Base-by-base conservation (phyloP, 2,329 filamentous ascomycete species). In the Elsinoe australis region DNA sequence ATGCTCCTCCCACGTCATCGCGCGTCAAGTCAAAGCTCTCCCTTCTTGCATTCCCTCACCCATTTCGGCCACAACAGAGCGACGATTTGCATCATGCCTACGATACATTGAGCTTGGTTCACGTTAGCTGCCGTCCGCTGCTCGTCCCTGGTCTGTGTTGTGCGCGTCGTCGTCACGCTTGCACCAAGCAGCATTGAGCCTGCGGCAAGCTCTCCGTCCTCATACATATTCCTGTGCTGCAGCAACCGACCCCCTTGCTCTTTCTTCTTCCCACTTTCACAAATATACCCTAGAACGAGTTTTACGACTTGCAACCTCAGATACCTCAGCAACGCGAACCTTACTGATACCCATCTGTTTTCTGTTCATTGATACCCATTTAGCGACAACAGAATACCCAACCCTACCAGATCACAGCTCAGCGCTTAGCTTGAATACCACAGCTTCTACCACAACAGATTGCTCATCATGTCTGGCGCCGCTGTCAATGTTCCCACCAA, bases 401-500 rank as follows among this genome's bases (percentile, higher is more conserved):
- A 17, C 8, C 19, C 24, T 18, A 19, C 2, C 17, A 10, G 14
- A n/a, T n/a, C 17, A 39, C 32, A 26, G 18, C 19, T 26, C 33
- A 38, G 45, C 39, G 24, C 33, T 31, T 35, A 47, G 31, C 15
- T 33, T 14, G 17, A 35, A n/a, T n/a, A n/a, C n/a, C n/a, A n/a
- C n/a, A n/a, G n/a, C n/a, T n/a, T n/a, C n/a, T n/a, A n/a, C n/a
- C 3, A 24, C 10, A 6, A 47, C 7, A 21, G 9, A 15, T 45
- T 17, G 26, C 22, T 52, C 54, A 56, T 38, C 52, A 63, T 63
- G 60, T 52, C 61, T 41, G 35, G 33, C 9, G 55, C 56, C 29
- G 54, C 61, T 50, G 83, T 90, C 61, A 89, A 92, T 67, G 78
- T 75, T 58, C 86, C 87, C 24, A 82, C 79, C 53, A 76, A 92